Evolutionary conservation across 208 protist species (phyloP).

Genomic region (Leishmania aethiopica): DNA sequence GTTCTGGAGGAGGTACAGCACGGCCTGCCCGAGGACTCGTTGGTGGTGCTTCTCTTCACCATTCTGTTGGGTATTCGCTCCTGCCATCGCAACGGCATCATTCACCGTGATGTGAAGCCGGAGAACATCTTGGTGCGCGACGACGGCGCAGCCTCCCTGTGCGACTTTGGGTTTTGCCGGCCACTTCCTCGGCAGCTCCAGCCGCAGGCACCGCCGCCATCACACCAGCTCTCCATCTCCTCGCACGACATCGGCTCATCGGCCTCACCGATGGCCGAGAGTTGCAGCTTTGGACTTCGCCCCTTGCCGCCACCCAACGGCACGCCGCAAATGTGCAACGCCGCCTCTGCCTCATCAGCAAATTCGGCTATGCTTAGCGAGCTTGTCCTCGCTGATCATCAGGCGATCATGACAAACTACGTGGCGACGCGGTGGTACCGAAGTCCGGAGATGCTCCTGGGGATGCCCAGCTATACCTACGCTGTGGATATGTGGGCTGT

Average conservation of each 20-base stretch:
- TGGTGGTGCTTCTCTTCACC: constrained; percentile 86
- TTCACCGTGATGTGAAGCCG: constrained; percentile 94
- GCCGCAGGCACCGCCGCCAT: background rate
- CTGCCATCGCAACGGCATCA: constrained; percentile 90
- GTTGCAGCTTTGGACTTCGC: background rate
- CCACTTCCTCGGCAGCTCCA: constrained; percentile 34
- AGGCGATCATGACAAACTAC: constrained; percentile 85
- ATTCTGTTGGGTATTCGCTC: constrained; percentile 88
- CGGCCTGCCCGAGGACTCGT: constrained; percentile 53
- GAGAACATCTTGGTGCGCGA: constrained; percentile 87
- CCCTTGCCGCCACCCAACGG: background rate
- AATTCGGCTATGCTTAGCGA: constrained; percentile 34
- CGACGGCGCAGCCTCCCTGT: constrained; percentile 69
- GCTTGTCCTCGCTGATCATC: constrained; percentile 45
- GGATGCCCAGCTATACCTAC: constrained; percentile 72
- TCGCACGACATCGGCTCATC: background rate
- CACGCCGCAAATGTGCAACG: background rate
- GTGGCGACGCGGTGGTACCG: constrained; percentile 94
- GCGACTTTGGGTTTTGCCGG: constrained; percentile 92
- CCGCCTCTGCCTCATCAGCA: background rate
- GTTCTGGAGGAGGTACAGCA: constrained; percentile 64
- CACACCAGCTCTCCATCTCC: background rate
- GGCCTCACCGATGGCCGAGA: background rate
- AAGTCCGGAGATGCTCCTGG: constrained; percentile 92
- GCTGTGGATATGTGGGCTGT: constrained; percentile 92